Evolutionary conservation across 2,329 filamentous ascomycete genomes (phyloP).

Genomic region (Aspergillus sp.): DNA sequence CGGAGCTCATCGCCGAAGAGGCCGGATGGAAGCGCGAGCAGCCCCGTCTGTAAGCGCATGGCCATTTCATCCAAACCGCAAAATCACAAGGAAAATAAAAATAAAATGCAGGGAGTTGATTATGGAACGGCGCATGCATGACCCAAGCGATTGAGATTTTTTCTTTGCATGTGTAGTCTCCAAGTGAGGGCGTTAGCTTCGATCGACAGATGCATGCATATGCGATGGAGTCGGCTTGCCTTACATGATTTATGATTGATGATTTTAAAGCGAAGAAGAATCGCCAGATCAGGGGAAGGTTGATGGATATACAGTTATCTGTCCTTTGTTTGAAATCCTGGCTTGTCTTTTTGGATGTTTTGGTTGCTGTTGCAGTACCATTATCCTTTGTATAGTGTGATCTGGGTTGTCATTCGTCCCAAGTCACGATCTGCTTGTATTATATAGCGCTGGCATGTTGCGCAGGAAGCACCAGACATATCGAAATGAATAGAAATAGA

Average conservation of each 20-base stretch:
- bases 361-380: background rate
- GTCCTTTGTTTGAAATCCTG: background rate
- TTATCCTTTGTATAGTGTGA: background rate
- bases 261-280: conserved; percentile 6
- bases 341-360: background rate
- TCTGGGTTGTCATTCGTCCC: background rate
- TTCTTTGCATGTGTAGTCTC: background rate
- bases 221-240: background rate
- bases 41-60: conserved; percentile 35
- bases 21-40: conserved; percentile 65
- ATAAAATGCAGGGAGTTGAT: background rate
- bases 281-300: background rate
- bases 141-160: background rate
- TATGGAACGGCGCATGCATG: conserved; percentile 1
- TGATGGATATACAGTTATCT: background rate
- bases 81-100: background rate
- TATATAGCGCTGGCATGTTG: conserved; percentile 3
- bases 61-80: background rate
- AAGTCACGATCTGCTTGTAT: background rate
- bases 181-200: background rate
- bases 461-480: background rate
- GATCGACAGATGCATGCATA: background rate
- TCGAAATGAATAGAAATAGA: background rate
- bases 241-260: conserved; percentile 17
- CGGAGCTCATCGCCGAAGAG: conserved; percentile 78